phyloP scores from a whole-genome alignment of 805 yeast species.

The Danielozyma ontarioensis region DNA sequence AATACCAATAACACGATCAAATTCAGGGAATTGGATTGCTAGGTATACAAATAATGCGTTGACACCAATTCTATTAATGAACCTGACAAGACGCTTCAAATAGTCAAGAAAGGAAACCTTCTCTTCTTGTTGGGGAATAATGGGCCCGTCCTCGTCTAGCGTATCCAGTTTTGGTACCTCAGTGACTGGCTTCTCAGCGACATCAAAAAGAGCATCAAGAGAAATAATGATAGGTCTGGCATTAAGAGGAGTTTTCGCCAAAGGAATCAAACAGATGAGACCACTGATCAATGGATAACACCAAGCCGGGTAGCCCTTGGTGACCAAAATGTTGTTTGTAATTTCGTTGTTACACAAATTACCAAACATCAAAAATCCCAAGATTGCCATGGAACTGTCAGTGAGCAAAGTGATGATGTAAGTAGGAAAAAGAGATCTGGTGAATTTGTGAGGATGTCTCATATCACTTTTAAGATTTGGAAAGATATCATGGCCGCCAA shows the following conservation, averaged over 20 bases:
- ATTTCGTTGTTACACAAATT: conserved; percentile 44
- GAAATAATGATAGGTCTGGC: conserved; percentile 79
- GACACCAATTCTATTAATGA: conserved; percentile 34
- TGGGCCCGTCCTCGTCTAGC: conserved; percentile 1
- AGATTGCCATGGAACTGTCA: conserved; percentile 58
- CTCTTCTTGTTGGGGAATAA: not conserved
- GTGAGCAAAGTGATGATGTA: conserved; percentile 56
- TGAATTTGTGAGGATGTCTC: conserved; percentile 58
- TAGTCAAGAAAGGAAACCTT: conserved; percentile 1
- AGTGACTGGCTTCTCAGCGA: conserved; percentile 11
- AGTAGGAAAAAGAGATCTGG: conserved; percentile 49
- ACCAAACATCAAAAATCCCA: conserved; percentile 64
- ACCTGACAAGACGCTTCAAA: conserved; percentile 6
- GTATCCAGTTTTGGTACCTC: conserved; percentile 2
- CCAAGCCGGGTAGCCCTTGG: conserved; percentile 46
- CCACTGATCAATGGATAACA: conserved; percentile 49
- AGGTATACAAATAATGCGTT: conserved; percentile 53
- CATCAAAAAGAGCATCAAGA: conserved; percentile 49
- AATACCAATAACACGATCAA: conserved; percentile 77
- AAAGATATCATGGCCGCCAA: conserved; percentile 82
- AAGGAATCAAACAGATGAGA: conserved; percentile 74
- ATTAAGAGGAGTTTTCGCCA: conserved; percentile 79
- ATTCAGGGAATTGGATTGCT: conserved; percentile 67
- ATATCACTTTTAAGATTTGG: conserved; percentile 71
- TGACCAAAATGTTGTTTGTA: conserved; percentile 42